A percentile compares a stretch with the other conserved stretches of the same genome.
Conservation (phyloP, 495 filamentous ascomycete genomes). For the Aspergillus affinis region DNA sequence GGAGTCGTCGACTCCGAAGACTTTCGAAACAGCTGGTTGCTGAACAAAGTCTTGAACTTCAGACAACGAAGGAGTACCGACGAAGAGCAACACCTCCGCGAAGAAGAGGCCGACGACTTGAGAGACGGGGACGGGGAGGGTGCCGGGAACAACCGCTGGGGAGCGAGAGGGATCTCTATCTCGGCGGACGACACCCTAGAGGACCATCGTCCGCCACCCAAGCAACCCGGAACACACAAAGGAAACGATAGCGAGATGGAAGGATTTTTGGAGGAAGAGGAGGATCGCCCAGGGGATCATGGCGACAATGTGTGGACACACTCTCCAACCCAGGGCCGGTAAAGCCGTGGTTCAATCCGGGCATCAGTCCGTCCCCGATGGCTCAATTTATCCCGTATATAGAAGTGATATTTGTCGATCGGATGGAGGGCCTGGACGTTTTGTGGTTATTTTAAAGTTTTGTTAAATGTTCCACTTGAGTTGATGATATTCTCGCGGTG, state of each 20-base stretch:
- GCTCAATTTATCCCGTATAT: background rate
- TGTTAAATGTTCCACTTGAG: background rate
- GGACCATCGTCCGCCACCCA: conserved; percentile 40
- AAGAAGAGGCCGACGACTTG: conserved; percentile 32
- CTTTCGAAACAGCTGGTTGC: conserved; percentile 75
- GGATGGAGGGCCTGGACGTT: background rate
- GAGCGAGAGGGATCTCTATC: conserved; percentile 73
- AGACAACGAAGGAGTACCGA: conserved; percentile 30
- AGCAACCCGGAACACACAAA: conserved; percentile 10
- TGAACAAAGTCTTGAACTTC: conserved; percentile 47
- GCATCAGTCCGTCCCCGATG: background rate
- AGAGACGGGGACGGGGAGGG: conserved; percentile 21
- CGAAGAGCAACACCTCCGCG: conserved; percentile 42
- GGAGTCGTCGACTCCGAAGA: conserved; percentile 94
- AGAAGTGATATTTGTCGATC: background rate
- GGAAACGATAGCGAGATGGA: conserved; percentile 23
- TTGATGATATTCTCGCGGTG: background rate
- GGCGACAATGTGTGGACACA: background rate
- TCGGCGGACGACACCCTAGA: conserved; percentile 75
- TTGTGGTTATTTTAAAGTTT: background rate
- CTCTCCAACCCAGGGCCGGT: background rate
- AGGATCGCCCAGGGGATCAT: background rate
- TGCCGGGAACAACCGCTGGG: conserved; percentile 61
- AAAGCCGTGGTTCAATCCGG: background rate
- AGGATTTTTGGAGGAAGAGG: conserved; percentile 30